Evolutionary conservation across 2,329 filamentous ascomycete species (phyloP).

Genomic region (Fusarium sp.): DNA sequence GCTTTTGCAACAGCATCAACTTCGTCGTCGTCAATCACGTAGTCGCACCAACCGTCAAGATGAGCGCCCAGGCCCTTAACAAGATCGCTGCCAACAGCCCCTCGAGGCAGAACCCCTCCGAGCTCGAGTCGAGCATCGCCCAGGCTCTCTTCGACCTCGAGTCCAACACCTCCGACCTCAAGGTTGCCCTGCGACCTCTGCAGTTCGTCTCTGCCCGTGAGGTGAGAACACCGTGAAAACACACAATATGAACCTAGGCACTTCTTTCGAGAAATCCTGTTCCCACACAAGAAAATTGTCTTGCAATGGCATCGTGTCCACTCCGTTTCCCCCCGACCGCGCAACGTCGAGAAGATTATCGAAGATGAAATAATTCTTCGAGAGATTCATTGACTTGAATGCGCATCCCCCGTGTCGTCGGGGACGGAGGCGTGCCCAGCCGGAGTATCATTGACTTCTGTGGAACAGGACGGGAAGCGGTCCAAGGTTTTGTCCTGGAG

Average conservation of each 20-base stretch:
- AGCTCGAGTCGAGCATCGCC: conserved; percentile 97
- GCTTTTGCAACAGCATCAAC: conserved; percentile 46
- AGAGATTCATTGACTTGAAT: conserved; percentile 32
- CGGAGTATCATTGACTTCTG: conserved; percentile 59
- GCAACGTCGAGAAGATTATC: conserved; percentile 43
- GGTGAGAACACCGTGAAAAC: conserved; percentile 76
- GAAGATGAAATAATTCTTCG: conserved; percentile 42
- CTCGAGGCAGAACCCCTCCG: conserved; percentile 93
- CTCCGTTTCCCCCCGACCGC: conserved; percentile 41
- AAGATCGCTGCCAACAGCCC: conserved; percentile 99
- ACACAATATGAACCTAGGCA: conserved; percentile 14
- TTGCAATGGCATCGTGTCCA: conserved; percentile 50
- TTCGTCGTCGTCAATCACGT: conserved; percentile 49
- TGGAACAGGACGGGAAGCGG: conserved; percentile 82
- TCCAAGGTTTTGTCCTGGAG: conserved; percentile 79
- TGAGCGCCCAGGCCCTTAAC: conserved; percentile 82
- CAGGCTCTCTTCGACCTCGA: conserved; percentile 98
- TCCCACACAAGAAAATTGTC: conserved; percentile 54
- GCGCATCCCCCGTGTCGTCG: conserved; percentile 42
- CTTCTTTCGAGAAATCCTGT: conserved; percentile 56
- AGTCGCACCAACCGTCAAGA: conserved; percentile 64
- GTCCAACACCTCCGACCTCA: conserved; percentile 99
- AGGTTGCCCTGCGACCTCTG: conserved; percentile 93
- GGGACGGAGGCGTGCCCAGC: conserved; percentile 49
- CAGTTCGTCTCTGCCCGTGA: conserved; percentile 99